Evolutionary conservation across 495 filamentous ascomycete species (phyloP), one percentile per base, ranked within the genome.

Genomic region (Aspergillus indologenus): DNA sequence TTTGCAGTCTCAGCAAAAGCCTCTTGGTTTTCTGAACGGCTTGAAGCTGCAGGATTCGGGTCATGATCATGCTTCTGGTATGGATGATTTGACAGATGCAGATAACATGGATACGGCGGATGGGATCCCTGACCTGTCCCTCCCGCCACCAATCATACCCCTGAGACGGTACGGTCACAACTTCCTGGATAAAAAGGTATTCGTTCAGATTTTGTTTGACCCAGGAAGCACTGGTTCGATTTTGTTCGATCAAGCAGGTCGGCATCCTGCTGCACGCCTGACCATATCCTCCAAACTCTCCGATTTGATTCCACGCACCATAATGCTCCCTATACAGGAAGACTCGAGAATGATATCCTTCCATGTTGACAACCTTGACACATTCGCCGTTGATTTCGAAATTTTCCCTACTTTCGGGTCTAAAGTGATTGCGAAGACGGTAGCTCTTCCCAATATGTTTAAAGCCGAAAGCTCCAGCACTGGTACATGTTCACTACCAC

Each of bases 381-480:
- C 91, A 1, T 98, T 98, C 70, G 83, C 90, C 29, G 88, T 98
- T 63, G 94, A 98, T 72, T 96, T 98, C 69, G 95, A 98, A 68
- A 90, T 98, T 49, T 98, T 92, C 72, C 94, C 94, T 11, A 96
- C 95, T 0, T 97, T 98, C 68, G 94, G 94, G 49, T 93, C 92
- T 17, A 96, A 93, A 73, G 90, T 97, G 45, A 96, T 98, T 68
- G 95, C 94, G 12, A 92, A 94, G 73, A 92, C 90, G 19, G 91
- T 96, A 53, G 94, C 91, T 24, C 81, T 96, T 44, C 90, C 95
- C 5, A 87, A 84, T 58, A 85, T 92, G 6, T 98, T 98, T 75
- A 81, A 82, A 15, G 86, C 87, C 15, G 80, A 85, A 53, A 70
- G 79, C 21, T 89, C 85, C 59, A 92, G 88, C 73, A 88, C 90